These are phyloP conservation scores for Mimosa pudica DNA, from an alignment of 306 rosid genomes.

Conservation along the genomic window DNA sequence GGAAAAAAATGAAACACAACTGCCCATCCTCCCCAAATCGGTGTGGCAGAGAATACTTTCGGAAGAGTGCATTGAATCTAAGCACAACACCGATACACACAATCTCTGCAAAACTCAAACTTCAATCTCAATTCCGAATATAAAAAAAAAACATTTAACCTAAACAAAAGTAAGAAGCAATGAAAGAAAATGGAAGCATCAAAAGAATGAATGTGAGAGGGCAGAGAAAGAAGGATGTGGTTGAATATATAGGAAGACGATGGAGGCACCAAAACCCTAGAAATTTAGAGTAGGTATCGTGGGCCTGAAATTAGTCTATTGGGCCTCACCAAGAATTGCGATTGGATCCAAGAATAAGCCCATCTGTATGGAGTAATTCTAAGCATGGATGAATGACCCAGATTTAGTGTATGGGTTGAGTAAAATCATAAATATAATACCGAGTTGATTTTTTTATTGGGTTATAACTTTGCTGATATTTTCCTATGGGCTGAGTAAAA, in stretches of 20 bases:
- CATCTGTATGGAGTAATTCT: no score
- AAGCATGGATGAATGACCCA: no score
- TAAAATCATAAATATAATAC: no score
- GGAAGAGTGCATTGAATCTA: slow-evolving; percentile 54
- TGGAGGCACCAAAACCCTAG: background rate
- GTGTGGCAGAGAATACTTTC: slow-evolving; percentile 77
- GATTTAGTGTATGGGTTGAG: no score
- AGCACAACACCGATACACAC: slow-evolving; percentile 87
- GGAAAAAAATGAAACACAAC: slow-evolving; percentile 53
- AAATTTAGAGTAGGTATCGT: background rate
- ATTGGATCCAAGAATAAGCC: no score
- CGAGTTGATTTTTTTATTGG: no score
- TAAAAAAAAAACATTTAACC: background rate
- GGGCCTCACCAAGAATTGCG: background rate
- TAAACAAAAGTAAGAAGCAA: no score
- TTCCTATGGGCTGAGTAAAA: no score
- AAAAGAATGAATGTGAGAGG: background rate
- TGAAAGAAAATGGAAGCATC: background rate
- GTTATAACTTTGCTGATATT: no score
- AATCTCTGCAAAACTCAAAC: slow-evolving; percentile 50
- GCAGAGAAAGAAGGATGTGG: background rate
- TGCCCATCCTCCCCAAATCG: slow-evolving; percentile 68
- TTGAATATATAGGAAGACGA: background rate
- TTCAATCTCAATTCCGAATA: background rate
- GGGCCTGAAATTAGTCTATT: background rate